Evolutionary conservation across 2,329 filamentous ascomycete genomes (phyloP), one percentile per base, ranked within the genome.

Genomic region (Phialophora expanda): DNA sequence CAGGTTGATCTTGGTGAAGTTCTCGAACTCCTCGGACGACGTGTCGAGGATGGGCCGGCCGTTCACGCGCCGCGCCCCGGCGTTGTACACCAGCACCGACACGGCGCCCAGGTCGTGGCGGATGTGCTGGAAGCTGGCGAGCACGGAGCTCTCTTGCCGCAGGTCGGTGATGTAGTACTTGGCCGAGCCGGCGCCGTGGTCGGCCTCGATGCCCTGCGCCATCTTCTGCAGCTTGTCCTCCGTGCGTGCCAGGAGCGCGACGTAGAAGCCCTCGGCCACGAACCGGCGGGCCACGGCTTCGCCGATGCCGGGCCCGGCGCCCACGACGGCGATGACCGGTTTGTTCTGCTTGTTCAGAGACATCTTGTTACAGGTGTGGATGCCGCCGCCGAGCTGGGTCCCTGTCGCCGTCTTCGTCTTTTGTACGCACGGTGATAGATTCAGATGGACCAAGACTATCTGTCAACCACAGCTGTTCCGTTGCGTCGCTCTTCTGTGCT

Each of bases 1-100:
- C 5, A 70, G 61, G 64, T 70, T 70, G 66, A 70, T 70, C 46
- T 70, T 70, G 38, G 68, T 70, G 55, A 70, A 70, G 58, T 60
- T 62, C 38, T 68, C 68, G 38, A 70, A 70, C n/a, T 70, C 68
- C 48, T 70, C 68, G 20, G 56, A 63, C 28, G 64, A 65, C 12
- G 68, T 70, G 59, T 70, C 64, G 9, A 70, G 58, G 30, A 70
- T 63, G 26, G 61, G 56, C 14, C 66, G 63, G 20, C 68, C 68
- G 64, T 70, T 70, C 28, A 70, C 68, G 20, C 68, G 66, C 1
- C 68, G 61, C 11, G 68, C 68, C 4, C 68, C 68, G 4, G 68
- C 68, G 34, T 70, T 70, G 61, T 70, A 70, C 1, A 70, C 66
- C 34, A 70, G 58, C 5, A 70, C 68, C 0, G 61, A 17, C 22